Base-by-base conservation (phyloP, 148 eudicot species). In the Nepenthes mirabilis region DNA sequence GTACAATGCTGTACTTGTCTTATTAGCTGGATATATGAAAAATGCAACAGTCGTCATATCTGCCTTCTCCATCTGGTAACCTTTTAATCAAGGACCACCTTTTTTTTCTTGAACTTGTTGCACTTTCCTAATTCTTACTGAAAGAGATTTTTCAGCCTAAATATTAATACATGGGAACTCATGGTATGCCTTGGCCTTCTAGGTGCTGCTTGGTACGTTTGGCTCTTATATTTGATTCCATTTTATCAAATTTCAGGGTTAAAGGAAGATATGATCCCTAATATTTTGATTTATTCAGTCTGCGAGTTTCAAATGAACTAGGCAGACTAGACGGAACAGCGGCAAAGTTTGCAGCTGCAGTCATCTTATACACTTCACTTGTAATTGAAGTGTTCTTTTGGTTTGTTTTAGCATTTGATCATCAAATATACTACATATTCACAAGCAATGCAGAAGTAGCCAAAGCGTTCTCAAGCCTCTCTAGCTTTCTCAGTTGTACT, bases 1-100 rank as follows among this genome's bases (percentile, higher is more conserved):
- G 95, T 87, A 87, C 81, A 75, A 77, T 66, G 81, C 87, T 32
- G 59, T 87, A 47, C 74, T 87, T 60, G 83, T 81, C 23, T 59
- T 87, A 50, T 60, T 83, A 2, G 95, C 95, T 1, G 90, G 90
- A 37, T 84, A 82, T 52, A 77, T 77, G 87, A 52, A 70, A 60
- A 68, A 87, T 56, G 95, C 95, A 45, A 72, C 84, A 63, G 74
- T 78, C 32, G 75, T 85, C 61, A 83, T 87, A 47, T 81, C 95
- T 36, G 85, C 95, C 65, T 87, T 87, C 70, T 87, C 95, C 14
- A 82, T 87, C 48, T 83, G 95, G 90, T 83, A 71, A 57, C 32
- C 5, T 7, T 52, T 3, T 37, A 32, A 12, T 50, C 11, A 37
- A 36, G 32, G 1, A 23, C 23, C 23, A 23, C 23, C 23, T 23